Base-by-base conservation (phyloP, 306 rosid species). In the Crotalaria pallida region DNA sequence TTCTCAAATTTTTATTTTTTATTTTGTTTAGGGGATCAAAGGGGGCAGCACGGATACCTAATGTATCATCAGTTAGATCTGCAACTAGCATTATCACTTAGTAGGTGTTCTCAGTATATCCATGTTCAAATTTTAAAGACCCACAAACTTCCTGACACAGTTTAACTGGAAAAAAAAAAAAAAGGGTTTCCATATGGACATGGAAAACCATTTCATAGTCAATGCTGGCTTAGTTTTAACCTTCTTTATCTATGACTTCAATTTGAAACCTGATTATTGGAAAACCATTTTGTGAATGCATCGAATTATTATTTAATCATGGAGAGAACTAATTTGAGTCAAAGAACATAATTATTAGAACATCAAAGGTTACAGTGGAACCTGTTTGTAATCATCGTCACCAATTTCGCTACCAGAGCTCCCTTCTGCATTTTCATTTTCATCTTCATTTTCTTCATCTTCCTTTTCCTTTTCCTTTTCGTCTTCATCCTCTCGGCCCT, bases 371-470 rank as follows among this genome's bases (percentile, higher is more conserved):
- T 56, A 68, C 17, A 10, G 7, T 31, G 31, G 56, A 80, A 87
- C 92, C 92, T 80, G 79, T 67, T 68, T 58, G 68, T 87, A 84
- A 78, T 86, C 88, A 78, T 79, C 86, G 24, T 79, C 88, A 11
- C 72, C 64, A 12, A 67, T 36, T 38, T 33, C 38, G 29, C 71
- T 81, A 24, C 60, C 92, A 2, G 75, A 82, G 0, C 5, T 60
- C 11, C 78, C 78, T 10, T 72, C 65, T 53, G 77, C 87, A 24
- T 1, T 24, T 51, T n/a, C 77, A 50, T 51, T 40, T 38, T 73
- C 86, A 8, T 84, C 80, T 43, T 83, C 92, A 38, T 84, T 84
- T 76, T 76, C 88, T 71, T 76, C 38, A 38, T 78, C 88, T 8
- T 67, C 81, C 6, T 59, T 77, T 68, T 81, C 63, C 66, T 81